A percentile compares a stretch with the other conserved stretches of the same genome.
These are phyloP conservation scores for Fomitopsis serialis DNA, from an alignment of 768 basidiomycete species.

Conservation along the genomic window DNA sequence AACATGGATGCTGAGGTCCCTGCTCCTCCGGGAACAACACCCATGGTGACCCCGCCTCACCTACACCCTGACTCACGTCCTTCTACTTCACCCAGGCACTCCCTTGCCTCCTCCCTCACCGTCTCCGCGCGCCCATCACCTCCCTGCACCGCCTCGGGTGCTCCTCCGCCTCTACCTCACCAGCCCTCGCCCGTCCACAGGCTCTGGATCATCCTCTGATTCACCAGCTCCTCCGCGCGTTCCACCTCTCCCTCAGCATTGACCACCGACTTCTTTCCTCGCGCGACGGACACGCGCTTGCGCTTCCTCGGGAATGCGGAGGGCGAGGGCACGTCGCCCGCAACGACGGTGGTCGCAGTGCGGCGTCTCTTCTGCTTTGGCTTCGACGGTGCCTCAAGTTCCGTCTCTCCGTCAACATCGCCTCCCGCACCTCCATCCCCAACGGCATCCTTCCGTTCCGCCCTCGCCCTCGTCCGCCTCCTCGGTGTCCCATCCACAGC, in stretches of 20 bases:
- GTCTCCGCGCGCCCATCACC: background rate
- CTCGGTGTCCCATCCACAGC: background rate
- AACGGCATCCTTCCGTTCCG: too few species aligned
- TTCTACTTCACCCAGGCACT: background rate
- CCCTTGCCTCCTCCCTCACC: background rate
- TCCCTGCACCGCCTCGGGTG: conserved; percentile 11
- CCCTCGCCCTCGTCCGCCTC: background rate
- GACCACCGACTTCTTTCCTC: background rate
- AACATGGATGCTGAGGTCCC: too few species aligned
- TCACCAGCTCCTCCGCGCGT: background rate
- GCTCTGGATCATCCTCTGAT: conserved; percentile 10
- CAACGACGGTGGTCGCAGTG: conserved; percentile 1
- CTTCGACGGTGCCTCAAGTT: background rate
- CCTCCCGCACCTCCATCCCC: background rate
- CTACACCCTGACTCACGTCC: too few species aligned
- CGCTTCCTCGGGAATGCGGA: background rate
- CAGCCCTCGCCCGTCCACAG: conserved; percentile 7
- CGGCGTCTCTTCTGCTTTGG: background rate
- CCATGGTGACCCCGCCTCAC: too few species aligned
- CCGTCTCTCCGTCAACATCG: background rate
- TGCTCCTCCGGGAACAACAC: too few species aligned
- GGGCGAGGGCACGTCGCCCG: background rate
- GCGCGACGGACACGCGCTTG: background rate
- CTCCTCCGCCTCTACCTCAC: conserved; percentile 11
- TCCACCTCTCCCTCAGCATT: background rate